Evolutionary conservation across 2,329 filamentous ascomycete species (phyloP).

Genomic region (Ceratocystis colombiana): DNA sequence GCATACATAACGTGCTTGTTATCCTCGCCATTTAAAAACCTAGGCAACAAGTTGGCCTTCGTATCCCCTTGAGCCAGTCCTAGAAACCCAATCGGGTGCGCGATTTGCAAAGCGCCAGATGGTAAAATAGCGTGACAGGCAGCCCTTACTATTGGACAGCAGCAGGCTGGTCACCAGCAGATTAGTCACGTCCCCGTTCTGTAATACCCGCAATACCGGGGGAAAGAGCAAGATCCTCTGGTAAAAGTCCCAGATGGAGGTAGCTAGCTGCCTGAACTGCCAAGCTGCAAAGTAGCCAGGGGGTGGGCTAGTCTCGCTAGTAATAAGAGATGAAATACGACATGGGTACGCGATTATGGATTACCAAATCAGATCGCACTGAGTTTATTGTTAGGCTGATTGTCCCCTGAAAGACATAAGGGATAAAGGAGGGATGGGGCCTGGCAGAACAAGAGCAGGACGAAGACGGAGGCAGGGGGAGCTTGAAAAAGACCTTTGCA

Average conservation of each 20-base stretch:
- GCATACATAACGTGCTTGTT: neutral
- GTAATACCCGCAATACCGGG: too few relatives aligned
- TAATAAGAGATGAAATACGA: constrained; percentile 7
- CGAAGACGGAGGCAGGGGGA: too few relatives aligned
- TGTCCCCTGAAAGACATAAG: constrained; percentile 2
- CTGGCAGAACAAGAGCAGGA: neutral
- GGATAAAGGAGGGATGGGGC: neutral
- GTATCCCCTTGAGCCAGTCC: neutral
- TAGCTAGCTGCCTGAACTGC: neutral
- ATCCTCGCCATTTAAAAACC: neutral
- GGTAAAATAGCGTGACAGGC: too few relatives aligned
- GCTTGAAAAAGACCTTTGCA: neutral
- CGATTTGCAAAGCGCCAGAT: too few relatives aligned
- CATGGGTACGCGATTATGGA: neutral
- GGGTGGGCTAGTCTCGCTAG: neutral
- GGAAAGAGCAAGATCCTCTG: too few relatives aligned
- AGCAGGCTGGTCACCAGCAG: too few relatives aligned
- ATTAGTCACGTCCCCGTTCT: too few relatives aligned
- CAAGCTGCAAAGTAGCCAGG: neutral
- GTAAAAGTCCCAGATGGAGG: too few relatives aligned
- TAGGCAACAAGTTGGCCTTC: neutral
- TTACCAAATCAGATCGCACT: neutral
- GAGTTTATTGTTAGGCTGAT: neutral
- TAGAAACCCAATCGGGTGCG: too few relatives aligned
- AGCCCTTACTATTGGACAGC: neutral